These are phyloP conservation scores for Dactylellina cionopaga DNA, from an alignment of 2,329 filamentous ascomycete species.

Conservation along the genomic window DNA sequence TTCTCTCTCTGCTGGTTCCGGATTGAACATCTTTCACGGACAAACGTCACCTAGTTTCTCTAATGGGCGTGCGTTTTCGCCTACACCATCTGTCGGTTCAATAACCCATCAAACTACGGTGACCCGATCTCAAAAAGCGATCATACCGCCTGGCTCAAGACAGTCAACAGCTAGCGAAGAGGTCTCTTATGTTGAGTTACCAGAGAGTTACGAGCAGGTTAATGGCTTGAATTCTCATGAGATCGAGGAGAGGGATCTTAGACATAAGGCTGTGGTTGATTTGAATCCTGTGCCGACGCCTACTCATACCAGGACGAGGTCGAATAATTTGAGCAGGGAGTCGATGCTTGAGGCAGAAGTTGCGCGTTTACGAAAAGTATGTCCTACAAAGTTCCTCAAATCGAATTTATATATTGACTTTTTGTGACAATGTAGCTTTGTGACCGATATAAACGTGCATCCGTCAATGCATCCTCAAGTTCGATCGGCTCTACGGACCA, in stretches of 20 bases:
- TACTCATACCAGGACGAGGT: conserved; percentile 16
- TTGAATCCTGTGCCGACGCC: conserved; percentile 8
- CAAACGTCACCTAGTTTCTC: conserved; percentile 6
- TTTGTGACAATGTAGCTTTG: conserved; percentile 24
- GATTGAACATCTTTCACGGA: conserved; percentile 22
- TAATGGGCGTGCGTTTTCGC: conserved; percentile 36
- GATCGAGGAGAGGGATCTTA: conserved; percentile 44
- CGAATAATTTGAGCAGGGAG: conserved; percentile 28
- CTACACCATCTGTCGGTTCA: conserved; percentile 36
- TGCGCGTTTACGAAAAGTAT: conserved; percentile 43
- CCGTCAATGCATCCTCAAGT: conserved; percentile 33
- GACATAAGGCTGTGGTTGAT: conserved; percentile 38
- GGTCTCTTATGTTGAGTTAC: conserved; percentile 26
- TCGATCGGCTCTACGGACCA: conserved; percentile 21
- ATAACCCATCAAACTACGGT: conserved; percentile 18
- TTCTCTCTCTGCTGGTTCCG: conserved; percentile 24
- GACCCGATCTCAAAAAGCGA: conserved; percentile 39
- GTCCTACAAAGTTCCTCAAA: not conserved
- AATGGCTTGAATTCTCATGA: conserved; percentile 45
- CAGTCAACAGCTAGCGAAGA: conserved; percentile 39
- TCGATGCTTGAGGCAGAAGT: conserved; percentile 44
- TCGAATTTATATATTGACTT: not conserved
- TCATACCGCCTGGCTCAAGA: conserved; percentile 27
- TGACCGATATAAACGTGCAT: conserved; percentile 39
- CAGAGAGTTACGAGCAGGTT: conserved; percentile 44